Evolutionary conservation across 2,329 filamentous ascomycete species (phyloP), one percentile per base, ranked within the genome.

Genomic region (Myriosclerotinia duriaeana): DNA sequence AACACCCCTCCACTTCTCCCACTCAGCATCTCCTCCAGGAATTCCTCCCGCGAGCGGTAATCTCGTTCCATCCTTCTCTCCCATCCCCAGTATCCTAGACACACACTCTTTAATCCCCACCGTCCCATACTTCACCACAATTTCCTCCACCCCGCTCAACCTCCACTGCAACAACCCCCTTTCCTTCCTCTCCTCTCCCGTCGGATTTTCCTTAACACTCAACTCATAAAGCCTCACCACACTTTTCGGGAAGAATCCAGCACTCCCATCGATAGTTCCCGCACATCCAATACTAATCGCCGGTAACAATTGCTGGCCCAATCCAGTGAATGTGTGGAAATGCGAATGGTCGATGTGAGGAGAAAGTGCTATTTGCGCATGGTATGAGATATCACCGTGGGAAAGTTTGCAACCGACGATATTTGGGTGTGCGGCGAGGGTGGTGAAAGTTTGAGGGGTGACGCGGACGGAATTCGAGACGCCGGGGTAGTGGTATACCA

Each of bases 331-430:
- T 40, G 85, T 83, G 70, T 80, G 82, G 78, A 89, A 89, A 56
- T 82, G 78, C 2, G 76, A 73, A 72, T 85, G 81, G 75, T 89
- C 84, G 73, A 89, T 87, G 58, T 79, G 74, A 0, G 87, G 87
- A 71, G 82, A 84, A 5, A 82, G 80, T 5, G 84, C 85, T 67
- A 89, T 83, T 74, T 88, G 84, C 5, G 83, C 80, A 74, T 88
- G 86, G 71, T 84, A 81, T n/a, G 86, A 87, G 56, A 89, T 81
- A 74, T 89, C 85, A 61, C 86, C 87, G 75, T 90, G 87, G 0
- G 86, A 89, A 71, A 90, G 83, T 78, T 90, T 90, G 78, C 85
- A 88, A 61, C 87, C 87, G 5, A 89, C 87, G 67, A 89, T 89
- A 73, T 89, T 89, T 40, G 84, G 81, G 74, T 89, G 87, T 65